phyloP scores from a whole-genome alignment of 306 rosid genomes.

The Rosa chinensis region DNA sequence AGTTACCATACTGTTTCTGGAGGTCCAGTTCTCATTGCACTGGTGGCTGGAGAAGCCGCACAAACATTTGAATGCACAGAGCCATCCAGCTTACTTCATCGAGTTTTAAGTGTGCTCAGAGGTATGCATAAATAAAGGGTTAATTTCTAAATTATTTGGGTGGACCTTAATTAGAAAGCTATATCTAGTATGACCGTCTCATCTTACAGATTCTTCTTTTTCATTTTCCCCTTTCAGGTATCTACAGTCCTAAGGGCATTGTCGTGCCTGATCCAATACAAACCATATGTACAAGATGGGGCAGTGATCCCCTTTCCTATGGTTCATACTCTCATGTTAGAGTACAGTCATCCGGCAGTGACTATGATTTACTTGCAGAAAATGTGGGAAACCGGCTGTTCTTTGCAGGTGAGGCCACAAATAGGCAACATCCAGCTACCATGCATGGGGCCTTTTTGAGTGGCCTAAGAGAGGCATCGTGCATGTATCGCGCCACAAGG shows the following conservation, averaged over 20 bases:
- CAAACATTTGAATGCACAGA: conserved; percentile 74
- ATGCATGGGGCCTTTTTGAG: conserved; percentile 96
- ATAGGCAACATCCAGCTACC: conserved; percentile 90
- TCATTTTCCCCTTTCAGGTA: conserved; percentile 48
- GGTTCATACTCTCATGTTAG: conserved; percentile 95
- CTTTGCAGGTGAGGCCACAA: conserved; percentile 98
- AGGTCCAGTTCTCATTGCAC: conserved; percentile 73
- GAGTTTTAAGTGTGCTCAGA: conserved; percentile 66
- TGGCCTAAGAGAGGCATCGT: conserved; percentile 92
- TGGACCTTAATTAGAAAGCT: conserved; percentile 15
- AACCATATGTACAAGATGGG: conserved; percentile 93
- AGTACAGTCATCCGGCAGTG: conserved; percentile 76
- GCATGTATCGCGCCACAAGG: conserved; percentile 49
- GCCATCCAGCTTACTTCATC: conserved; percentile 61
- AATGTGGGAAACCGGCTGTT: conserved; percentile 72
- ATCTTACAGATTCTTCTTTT: conserved; percentile 9
- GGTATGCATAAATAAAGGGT: conserved; percentile 42
- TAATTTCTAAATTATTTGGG: not conserved
- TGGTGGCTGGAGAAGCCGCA: conserved; percentile 99
- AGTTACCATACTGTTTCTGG: conserved; percentile 96
- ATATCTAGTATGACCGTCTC: not conserved
- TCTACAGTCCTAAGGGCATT: conserved; percentile 68
- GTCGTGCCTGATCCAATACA: conserved; percentile 77
- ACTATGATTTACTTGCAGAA: conserved; percentile 86
- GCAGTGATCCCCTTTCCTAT: conserved; percentile 77